Evolutionary conservation across 1,284 basidiomycete genomes (phyloP).

Genomic region (Sanguinoderma infundibulare): DNA sequence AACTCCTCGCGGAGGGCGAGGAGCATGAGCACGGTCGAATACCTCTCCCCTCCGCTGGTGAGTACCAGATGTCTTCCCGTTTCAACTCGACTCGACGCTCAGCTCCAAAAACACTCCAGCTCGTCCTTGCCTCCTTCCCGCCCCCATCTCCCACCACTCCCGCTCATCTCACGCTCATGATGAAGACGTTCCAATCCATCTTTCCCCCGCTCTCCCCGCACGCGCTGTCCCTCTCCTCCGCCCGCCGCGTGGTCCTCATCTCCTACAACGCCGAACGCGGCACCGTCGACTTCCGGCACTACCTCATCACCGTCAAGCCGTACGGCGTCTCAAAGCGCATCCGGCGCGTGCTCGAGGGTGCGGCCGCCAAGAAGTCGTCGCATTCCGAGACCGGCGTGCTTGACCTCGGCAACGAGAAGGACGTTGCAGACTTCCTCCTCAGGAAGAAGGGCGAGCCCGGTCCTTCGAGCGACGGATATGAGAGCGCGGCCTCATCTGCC

Average conservation of each 20-base stretch:
- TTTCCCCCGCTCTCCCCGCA: constrained; percentile 88
- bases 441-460: constrained; percentile 67
- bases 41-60: constrained; percentile 85
- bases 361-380: constrained; percentile 42
- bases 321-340: constrained; percentile 94
- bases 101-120: constrained; percentile 41
- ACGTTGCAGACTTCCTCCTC: constrained; percentile 95
- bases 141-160: constrained; percentile 71
- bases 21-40: constrained; percentile 80
- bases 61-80: constrained; percentile 35
- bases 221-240: constrained; percentile 78
- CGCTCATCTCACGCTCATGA: constrained; percentile 72
- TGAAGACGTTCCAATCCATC: constrained; percentile 89
- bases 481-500: constrained; percentile 75
- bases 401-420: constrained; percentile 88
- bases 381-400: constrained; percentile 50
- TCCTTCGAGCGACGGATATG: constrained; percentile 80
- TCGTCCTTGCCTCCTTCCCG: constrained; percentile 79
- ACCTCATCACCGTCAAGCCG: constrained; percentile 93
- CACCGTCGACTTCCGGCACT: constrained; percentile 95
- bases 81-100: neutral
- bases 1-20: constrained; percentile 70
- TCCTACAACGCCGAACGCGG: constrained; percentile 89
- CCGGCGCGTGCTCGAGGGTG: constrained; percentile 85
- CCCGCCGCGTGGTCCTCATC: constrained; percentile 91